These are phyloP conservation scores for Mrakia gelida DNA, from an alignment of 768 basidiomycete genomes.

Conservation along the genomic window DNA sequence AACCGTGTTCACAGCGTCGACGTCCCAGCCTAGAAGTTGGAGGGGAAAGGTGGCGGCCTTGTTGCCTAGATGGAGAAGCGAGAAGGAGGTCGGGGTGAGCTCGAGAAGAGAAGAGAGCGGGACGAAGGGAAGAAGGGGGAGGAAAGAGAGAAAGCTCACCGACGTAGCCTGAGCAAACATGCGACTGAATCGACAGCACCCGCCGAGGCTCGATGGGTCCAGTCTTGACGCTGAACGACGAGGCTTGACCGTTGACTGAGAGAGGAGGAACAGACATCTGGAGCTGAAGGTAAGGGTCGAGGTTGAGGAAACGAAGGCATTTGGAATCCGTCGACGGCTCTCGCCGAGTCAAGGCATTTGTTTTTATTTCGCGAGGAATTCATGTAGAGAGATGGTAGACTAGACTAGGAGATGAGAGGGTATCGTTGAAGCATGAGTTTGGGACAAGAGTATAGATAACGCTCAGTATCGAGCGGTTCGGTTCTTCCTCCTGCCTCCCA, in stretches of 20 bases:
- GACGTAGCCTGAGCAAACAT: conserved; percentile 90
- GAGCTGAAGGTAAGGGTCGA: background rate
- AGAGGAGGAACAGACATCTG: conserved; percentile 30
- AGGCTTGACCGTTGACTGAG: conserved; percentile 15
- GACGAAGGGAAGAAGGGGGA: background rate
- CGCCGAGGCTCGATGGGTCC: conserved; percentile 41
- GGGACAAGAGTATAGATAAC: too few species aligned
- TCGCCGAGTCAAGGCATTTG: background rate
- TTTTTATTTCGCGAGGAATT: background rate
- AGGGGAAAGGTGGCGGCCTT: conserved; percentile 60
- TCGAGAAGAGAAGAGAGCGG: background rate
- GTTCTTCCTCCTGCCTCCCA: background rate
- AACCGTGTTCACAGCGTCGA: conserved; percentile 80
- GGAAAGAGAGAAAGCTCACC: conserved; percentile 48
- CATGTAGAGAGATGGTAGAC: too few species aligned
- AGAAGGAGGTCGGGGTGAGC: background rate
- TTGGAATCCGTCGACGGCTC: background rate
- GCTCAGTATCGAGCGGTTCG: too few species aligned
- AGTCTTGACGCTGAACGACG: background rate
- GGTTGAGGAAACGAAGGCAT: background rate
- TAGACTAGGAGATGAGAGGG: too few species aligned
- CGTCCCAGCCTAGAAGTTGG: conserved; percentile 77
- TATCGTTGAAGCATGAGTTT: too few species aligned
- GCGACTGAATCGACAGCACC: conserved; percentile 85
- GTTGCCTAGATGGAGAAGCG: conserved; percentile 42